A percentile compares a stretch with the other conserved stretches of the same genome.
These are phyloP conservation scores for Iris macrosiphon DNA, from an alignment of 106 monocot species.

Conservation along the genomic window DNA sequence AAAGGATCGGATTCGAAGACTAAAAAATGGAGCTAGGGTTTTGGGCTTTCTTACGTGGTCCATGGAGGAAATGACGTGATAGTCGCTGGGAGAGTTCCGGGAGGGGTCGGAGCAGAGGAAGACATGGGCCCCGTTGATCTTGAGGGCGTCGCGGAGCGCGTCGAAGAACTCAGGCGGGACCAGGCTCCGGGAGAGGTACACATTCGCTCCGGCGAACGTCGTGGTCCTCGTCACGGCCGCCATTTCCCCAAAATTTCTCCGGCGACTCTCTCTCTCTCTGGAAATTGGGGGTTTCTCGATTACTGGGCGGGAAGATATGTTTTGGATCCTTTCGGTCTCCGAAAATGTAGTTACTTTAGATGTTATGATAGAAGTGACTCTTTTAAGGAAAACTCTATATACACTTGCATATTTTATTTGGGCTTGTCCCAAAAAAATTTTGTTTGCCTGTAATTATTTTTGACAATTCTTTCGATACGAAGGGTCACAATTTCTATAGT, in stretches of 20 bases:
- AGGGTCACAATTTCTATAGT: no score
- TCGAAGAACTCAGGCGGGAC: slow-evolving; percentile 84
- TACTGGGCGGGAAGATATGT: no score
- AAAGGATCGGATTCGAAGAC: neutral
- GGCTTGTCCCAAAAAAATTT: no score
- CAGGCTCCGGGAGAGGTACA: slow-evolving; percentile 81
- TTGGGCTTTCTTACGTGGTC: slow-evolving; percentile 42
- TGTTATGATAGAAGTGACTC: no score
- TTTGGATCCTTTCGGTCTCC: no score
- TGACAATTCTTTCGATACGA: no score
- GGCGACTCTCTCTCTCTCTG: no score
- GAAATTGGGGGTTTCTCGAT: no score
- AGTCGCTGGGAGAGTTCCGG: slow-evolving; percentile 51
- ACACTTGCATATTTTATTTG: no score
- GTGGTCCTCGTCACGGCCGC: slow-evolving; percentile 17
- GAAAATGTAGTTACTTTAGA: no score
- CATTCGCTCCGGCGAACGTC: slow-evolving; percentile 66
- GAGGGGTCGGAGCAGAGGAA: slow-evolving; percentile 79
- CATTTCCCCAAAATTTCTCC: neutral
- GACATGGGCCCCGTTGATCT: slow-evolving; percentile 80
- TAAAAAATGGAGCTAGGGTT: neutral
- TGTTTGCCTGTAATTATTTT: no score
- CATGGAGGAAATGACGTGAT: slow-evolving; percentile 81
- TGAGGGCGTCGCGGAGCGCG: slow-evolving; percentile 86
- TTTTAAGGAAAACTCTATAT: no score